phyloP scores from a whole-genome alignment of 176 grass and related monocot species.

The Avena eriantha region DNA sequence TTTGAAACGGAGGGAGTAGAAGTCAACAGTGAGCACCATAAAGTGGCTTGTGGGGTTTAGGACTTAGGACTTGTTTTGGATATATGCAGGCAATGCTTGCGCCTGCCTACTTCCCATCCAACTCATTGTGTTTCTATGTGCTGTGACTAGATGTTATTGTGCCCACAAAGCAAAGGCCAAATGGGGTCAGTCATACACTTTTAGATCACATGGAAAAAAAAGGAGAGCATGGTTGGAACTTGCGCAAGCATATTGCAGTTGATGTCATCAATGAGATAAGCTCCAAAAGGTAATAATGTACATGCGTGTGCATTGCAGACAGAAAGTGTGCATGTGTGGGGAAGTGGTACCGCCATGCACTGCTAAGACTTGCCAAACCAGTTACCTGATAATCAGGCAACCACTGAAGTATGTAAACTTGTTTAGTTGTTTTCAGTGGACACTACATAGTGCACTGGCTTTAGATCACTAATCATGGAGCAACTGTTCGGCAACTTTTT shows the following conservation, averaged over 20 bases:
- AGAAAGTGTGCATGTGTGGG: constrained; percentile 35
- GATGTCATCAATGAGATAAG: constrained; percentile 53
- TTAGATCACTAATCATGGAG: constrained; percentile 40
- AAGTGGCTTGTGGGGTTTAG: constrained; percentile 17
- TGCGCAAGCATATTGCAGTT: constrained; percentile 52
- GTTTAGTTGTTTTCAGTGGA: constrained; percentile 36
- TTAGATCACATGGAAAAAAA: constrained; percentile 15
- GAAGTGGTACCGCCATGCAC: constrained; percentile 42
- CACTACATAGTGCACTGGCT: constrained; percentile 13
- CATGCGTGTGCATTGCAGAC: constrained; percentile 21
- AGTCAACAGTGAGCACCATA: constrained; percentile 29
- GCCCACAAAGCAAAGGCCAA: constrained; percentile 55
- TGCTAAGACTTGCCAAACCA: constrained; percentile 37
- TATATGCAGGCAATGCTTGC: constrained; percentile 36
- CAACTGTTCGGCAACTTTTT: constrained; percentile 24
- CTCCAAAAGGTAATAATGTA: constrained; percentile 30
- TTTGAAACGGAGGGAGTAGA: background rate
- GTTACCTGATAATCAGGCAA: constrained; percentile 26
- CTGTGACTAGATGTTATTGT: constrained; percentile 40
- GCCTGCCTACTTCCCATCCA: constrained; percentile 43
- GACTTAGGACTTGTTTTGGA: background rate
- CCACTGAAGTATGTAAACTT: constrained; percentile 29
- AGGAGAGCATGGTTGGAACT: constrained; percentile 38
- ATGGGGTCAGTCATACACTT: constrained; percentile 31
- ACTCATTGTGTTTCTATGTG: constrained; percentile 38